Evolutionary conservation across 441 rosid species (phyloP).

Genomic region (Aleurites moluccanus): DNA sequence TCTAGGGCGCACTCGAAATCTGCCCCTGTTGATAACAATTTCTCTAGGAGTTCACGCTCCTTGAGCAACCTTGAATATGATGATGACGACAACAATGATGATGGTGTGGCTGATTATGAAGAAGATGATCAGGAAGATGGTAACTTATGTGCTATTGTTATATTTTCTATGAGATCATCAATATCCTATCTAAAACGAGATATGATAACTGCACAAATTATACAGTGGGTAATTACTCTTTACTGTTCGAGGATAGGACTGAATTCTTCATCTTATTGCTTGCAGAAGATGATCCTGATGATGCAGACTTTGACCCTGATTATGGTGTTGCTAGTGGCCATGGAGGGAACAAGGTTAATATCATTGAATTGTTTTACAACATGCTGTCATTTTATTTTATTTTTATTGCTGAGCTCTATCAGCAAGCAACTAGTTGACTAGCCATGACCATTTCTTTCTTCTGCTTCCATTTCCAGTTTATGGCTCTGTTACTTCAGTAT

Average conservation of each 20-base stretch:
- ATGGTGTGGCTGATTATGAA: constrained; percentile 71
- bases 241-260: constrained; percentile 18
- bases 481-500: neutral
- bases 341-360: constrained; percentile 55
- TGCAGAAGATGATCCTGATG: constrained; percentile 96
- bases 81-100: constrained; percentile 42
- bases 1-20: constrained; percentile 56
- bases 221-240: constrained; percentile 19
- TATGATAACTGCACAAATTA: neutral
- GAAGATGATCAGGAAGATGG: constrained; percentile 89
- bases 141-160: constrained; percentile 36
- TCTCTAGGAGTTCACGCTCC: constrained; percentile 63
- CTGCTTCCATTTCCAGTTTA: neutral
- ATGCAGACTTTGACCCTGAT: constrained; percentile 93
- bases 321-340: constrained; percentile 44
- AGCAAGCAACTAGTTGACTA: neutral
- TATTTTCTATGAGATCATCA: constrained; percentile 14
- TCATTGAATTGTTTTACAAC: neutral
- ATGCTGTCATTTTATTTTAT: neutral
- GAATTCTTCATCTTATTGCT: constrained; percentile 33
- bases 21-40: constrained; percentile 32
- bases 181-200: neutral
- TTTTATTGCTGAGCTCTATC: neutral
- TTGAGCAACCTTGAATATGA: constrained; percentile 38
- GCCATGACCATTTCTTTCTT: neutral